These are phyloP conservation scores for Polygonum maritimum DNA, from an alignment of 148 eudicot species.

Conservation along the genomic window DNA sequence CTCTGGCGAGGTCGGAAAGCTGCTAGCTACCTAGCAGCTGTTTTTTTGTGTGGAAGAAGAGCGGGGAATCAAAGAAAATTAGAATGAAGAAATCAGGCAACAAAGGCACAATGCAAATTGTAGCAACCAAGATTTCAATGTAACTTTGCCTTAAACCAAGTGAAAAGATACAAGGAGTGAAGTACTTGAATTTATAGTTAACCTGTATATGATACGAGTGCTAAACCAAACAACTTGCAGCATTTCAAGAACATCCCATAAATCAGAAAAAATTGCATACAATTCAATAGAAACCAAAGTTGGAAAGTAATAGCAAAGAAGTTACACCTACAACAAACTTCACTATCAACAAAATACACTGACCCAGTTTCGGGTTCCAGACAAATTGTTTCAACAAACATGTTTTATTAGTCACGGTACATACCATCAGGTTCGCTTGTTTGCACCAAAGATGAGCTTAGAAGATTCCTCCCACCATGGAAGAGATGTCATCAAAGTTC, in stretches of 20 bases:
- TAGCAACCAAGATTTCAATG: too few relatives aligned
- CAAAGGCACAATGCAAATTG: too few relatives aligned
- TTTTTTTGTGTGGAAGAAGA: not conserved
- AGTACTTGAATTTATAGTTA: too few relatives aligned
- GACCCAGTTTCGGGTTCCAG: not conserved
- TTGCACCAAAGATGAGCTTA: not conserved
- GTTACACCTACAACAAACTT: not conserved
- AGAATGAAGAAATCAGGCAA: not conserved
- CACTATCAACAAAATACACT: not conserved
- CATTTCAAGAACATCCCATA: not conserved
- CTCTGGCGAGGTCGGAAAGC: constrained; percentile 5
- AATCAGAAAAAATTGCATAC: not conserved
- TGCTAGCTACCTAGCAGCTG: not conserved
- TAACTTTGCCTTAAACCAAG: too few relatives aligned
- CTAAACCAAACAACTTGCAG: not conserved
- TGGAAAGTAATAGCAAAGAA: not conserved
- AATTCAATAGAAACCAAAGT: not conserved
- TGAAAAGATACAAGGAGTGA: too few relatives aligned
- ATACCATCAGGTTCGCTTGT: not conserved
- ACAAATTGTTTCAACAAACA: not conserved
- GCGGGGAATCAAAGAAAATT: too few relatives aligned
- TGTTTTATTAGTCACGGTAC: not conserved
- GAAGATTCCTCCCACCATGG: not conserved
- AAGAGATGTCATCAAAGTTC: constrained; percentile 8
- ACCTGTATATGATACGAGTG: too few relatives aligned